Evolutionary conservation across 768 basidiomycete species (phyloP), one percentile per base, ranked within the genome.

Genomic region (Flagelloscypha sp.): DNA sequence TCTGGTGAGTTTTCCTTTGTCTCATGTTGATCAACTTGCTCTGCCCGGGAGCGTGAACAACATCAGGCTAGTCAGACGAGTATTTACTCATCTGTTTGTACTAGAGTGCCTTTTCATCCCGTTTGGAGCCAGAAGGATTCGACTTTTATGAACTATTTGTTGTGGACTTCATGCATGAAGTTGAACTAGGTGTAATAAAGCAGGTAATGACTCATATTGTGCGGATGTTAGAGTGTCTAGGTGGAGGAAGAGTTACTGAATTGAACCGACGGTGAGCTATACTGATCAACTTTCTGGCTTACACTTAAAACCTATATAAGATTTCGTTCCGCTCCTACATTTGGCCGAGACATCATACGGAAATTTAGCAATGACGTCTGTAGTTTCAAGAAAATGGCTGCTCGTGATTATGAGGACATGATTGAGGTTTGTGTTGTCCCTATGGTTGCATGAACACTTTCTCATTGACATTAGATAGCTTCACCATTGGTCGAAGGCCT

Each of bases 101-200:
- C 6, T 38, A 63, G 62, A 62, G 55, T 48, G 54, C 59, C 0
- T 61, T 64, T 17, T 52, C 54, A 0, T 21, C 35, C 7, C 40
- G 38, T 50, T 13, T 35, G 19, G 1, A 23, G 32, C 2, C 24
- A 3, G 41, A 27, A 20, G 50, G 48, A 0, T 60, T 62, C 31
- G 37, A 53, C 16, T 31, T 55, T 1, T 52, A 46, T 16, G 22
- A 29, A 2, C 57, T 62, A 44, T 45, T 63, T 7, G 57, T 52
- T 2, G 50, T 57, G 6, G 60, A 68, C 40, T 39, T 58, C 13
- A 38, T 62, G 37, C 59, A 62, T 41, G 59, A 67, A 35, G 54
- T 65, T 45, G 63, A 66, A 32, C 47, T 62, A 0, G 65, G 66
- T 6, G 56, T 61, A 1, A 65, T 59, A 59, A 65, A 63, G 35